Evolutionary conservation across 2,329 filamentous ascomycete genomes (phyloP), one percentile per base, ranked within the genome.

Genomic region (Xylariaceae sp.): DNA sequence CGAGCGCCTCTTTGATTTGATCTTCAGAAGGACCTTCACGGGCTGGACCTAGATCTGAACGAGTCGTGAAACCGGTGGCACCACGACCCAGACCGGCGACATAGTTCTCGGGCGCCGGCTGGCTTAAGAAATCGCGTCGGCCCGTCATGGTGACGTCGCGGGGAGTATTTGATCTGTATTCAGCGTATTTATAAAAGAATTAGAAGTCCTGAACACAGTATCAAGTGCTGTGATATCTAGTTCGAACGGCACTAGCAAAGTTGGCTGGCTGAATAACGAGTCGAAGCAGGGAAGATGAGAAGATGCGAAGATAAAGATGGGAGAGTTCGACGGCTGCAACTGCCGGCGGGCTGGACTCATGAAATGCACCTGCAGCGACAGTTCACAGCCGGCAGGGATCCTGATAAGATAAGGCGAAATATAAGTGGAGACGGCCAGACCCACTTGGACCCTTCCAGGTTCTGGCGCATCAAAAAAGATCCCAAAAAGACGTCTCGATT

Each of bases 71-170:
- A 61, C 95, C 94, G 6, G 94, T 99, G 18, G 95, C 95, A 77
- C 94, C 94, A 82, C 95, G 89, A 76, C 94, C 94, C 64, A 99
- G 87, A 83, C 94, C 94, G 65, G 94, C 94, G 64, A 99, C 93
- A 71, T 93, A 93, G 75, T 92, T 93, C 69, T 92, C 89, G 10
- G 89, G 89, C 57, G 89, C 88, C 63, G 88, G 87, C 75, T 96
- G 92, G 76, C 83, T 92, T 61, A 97, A 77, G 71, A 97, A 97
- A 76, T 97, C 92, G 71, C 84, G 82, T 78, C 91, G 88, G 69
- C 75, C 77, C 53, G 81, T 75, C 81, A 83, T 84, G 48, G 55
- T 58, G 58, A 53, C 52, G 61, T 48, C 53, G 53, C 44, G 18
- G 17, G 45, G 8, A 3, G 45, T 30, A 1, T 34, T 48, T 51